phyloP scores from a whole-genome alignment of 2,329 filamentous ascomycete species.

The Nigrospora sphaerica region DNA sequence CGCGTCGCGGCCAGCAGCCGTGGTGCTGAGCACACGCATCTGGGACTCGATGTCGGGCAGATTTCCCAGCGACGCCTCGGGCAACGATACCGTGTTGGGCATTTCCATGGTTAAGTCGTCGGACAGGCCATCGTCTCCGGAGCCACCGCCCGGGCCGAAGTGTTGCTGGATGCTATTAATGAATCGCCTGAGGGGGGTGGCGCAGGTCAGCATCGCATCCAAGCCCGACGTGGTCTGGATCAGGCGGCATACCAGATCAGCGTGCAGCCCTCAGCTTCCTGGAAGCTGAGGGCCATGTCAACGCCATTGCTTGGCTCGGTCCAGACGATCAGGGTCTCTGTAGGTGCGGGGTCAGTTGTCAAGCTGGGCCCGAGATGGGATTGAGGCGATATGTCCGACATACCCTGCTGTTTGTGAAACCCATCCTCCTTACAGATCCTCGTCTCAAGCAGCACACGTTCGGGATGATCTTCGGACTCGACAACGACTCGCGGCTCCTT shows the following conservation, averaged over 20 bases:
- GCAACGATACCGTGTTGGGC: conserved; percentile 63
- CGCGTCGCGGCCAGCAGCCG: conserved; percentile 72
- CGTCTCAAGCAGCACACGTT: conserved; percentile 78
- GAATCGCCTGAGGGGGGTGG: conserved; percentile 62
- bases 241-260: conserved; percentile 68
- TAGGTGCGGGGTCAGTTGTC: conserved; percentile 14
- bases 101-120: conserved; percentile 79
- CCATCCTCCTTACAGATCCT: conserved; percentile 89
- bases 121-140: conserved; percentile 80
- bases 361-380: conserved; percentile 11
- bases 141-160: conserved; percentile 51
- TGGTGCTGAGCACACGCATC: conserved; percentile 72
- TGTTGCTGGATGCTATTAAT: conserved; percentile 79
- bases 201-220: neutral
- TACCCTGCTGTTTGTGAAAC: conserved; percentile 97
- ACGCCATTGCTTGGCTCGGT: conserved; percentile 76
- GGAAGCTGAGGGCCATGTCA: conserved; percentile 97
- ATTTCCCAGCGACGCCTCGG: conserved; percentile 72
- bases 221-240: conserved; percentile 1
- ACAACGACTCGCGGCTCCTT: conserved; percentile 87
- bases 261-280: conserved; percentile 90
- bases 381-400: conserved; percentile 15
- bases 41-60: conserved; percentile 77
- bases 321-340: conserved; percentile 97
- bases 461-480: conserved; percentile 86